These are phyloP conservation scores for Alnus rubra DNA, from an alignment of 306 rosid genomes.

Conservation along the genomic window DNA sequence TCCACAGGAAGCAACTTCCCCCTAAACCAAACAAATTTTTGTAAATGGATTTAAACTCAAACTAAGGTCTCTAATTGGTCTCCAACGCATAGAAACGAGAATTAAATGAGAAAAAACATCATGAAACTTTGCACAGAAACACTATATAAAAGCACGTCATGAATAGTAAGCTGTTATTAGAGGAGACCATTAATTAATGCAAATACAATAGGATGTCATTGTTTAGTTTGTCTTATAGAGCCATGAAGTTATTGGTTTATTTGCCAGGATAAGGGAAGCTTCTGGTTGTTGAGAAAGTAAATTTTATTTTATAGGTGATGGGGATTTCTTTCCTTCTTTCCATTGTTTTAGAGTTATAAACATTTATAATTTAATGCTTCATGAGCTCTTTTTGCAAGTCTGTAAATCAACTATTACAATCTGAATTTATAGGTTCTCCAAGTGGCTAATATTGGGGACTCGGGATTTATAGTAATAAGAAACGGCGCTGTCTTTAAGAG, in stretches of 20 bases:
- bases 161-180: no score
- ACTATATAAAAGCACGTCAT: no score
- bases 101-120: no score
- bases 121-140: no score
- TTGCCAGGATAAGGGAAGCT: slow-evolving; percentile 1
- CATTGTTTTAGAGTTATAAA: neutral
- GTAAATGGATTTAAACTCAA: no score
- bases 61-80: no score
- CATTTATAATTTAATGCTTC: neutral
- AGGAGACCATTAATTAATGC: neutral
- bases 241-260: neutral
- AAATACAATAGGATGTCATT: neutral
- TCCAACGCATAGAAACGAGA: no score
- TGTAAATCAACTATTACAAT: slow-evolving; percentile 23
- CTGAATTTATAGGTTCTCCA: slow-evolving; percentile 55
- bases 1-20: no score
- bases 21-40: no score
- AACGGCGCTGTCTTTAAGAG: slow-evolving; percentile 49
- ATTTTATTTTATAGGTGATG: slow-evolving; percentile 4
- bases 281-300: slow-evolving; percentile 9
- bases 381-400: slow-evolving; percentile 13
- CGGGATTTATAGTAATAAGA: slow-evolving; percentile 68
- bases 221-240: neutral
- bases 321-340: neutral
- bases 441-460: slow-evolving; percentile 74